Evolutionary conservation across 495 filamentous ascomycete genomes (phyloP), one percentile per base, ranked within the genome.

Genomic region (Astrothelium subdiscretum): DNA sequence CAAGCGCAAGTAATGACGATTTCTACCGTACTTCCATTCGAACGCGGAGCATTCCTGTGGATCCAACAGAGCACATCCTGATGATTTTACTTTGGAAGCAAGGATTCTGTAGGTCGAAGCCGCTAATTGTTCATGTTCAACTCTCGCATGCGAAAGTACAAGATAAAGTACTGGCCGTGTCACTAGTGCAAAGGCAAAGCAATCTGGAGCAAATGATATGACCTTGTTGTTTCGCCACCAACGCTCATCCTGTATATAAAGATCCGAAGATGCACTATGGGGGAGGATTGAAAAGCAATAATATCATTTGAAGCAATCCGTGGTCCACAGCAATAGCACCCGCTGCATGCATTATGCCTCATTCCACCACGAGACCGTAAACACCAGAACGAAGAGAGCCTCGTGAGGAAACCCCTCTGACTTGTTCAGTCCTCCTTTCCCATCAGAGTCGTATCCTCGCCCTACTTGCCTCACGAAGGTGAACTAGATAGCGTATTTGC

Each of bases 401-500:
- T 29, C 20, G 5, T 22, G 6, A 27, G 1, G 20, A 54, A 54
- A 8, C 15, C 20, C 3, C 48, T 29, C 22, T 24, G 29, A 32
- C 2, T 54, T 54, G 48, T 26, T 11, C 24, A 26, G 3, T 54
- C 24, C 29, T 15, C 13, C 24, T 29, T 29, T 54, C 48, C 12
- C 8, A 8, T 20, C 0, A 5, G 10, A 20, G 4, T 15, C 48
- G 52, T 15, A 27, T 29, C 15, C 6, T 27, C 15, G 5, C 6
- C n/a, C 24, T 5, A n/a, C 24, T 5, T 54, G 20, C 22, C 24
- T 29, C 24, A 27, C 20, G 24, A 27, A 0, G 0, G n/a, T 29
- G 6, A 29, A 60, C 70, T 83, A 91, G 73, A 96, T 92, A 69
- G 94, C 95, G 76, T 97, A 97, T 82, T 97, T 98, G 74, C 92